phyloP scores from a whole-genome alignment of 192 early-diverging fungal genomes.

The Coemansia sp. region DNA sequence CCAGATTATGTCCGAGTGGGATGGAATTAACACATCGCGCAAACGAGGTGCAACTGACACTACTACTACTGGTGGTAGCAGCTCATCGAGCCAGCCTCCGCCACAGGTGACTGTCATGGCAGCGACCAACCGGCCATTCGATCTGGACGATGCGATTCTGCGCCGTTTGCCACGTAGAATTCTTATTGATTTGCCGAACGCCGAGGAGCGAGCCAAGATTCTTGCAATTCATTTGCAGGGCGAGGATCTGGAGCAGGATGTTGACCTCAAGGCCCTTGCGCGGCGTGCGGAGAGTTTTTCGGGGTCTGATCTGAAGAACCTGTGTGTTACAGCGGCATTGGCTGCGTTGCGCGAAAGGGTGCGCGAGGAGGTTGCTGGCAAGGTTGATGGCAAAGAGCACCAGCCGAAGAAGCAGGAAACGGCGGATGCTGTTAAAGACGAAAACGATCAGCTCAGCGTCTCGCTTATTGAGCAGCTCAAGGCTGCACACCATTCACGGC shows the following conservation, averaged over 20 bases:
- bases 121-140: slow-evolving; percentile 96
- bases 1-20: slow-evolving; percentile 98
- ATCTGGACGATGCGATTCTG: slow-evolving; percentile 95
- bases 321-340: slow-evolving; percentile 86
- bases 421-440: slow-evolving; percentile 1
- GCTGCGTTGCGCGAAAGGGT: slow-evolving; percentile 64
- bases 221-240: slow-evolving; percentile 74
- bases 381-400: neutral
- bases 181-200: slow-evolving; percentile 86
- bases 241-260: slow-evolving; percentile 65
- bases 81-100: neutral
- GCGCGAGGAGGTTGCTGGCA: slow-evolving; percentile 44
- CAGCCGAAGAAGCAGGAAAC: neutral
- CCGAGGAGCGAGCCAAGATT: slow-evolving; percentile 73
- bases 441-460: slow-evolving; percentile 26
- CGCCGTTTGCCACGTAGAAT: slow-evolving; percentile 88
- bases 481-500: slow-evolving; percentile 16
- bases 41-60: slow-evolving; percentile 37
- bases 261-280: slow-evolving; percentile 68
- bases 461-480: slow-evolving; percentile 48
- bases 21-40: slow-evolving; percentile 77
- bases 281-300: slow-evolving; percentile 78
- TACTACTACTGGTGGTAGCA: neutral
- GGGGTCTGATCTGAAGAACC: slow-evolving; percentile 93
- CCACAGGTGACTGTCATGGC: slow-evolving; percentile 81